Evolutionary conservation across 2,329 filamentous ascomycete species (phyloP), one percentile per base, ranked within the genome.

Genomic region (Pestalotiopsis sp.): DNA sequence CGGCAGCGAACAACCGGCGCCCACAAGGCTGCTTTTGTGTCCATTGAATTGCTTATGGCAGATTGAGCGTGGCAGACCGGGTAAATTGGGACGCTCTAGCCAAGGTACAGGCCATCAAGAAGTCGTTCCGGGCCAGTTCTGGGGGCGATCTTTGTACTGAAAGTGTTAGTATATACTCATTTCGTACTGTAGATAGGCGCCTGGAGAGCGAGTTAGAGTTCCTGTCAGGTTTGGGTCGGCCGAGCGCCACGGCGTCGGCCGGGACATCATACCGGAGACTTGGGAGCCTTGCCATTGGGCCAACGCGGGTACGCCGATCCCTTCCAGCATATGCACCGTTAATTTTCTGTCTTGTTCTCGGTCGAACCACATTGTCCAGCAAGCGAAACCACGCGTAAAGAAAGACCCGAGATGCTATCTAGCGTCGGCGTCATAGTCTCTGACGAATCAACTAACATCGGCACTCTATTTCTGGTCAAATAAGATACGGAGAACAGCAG

Each of bases 1-100:
- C 75, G 76, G 76, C 67, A 77, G 68, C 70, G 75, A 70, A 75
- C 74, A 72, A 75, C 70, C 69, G 69, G 74, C 64, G 69, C 70
- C 66, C 69, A 69, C 71, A 73, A 69, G 76, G 72, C 73, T 72
- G 72, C 66, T 58, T 66, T 68, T 69, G 66, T 39, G 14, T 69
- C 66, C 63, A 56, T 56, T 72, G 66, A 68, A 36, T n/a, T 36
- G 27, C n/a, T 31, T 39, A 36, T 72, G 64, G 72, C 73, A 73
- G 72, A 72, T 68, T 62, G 70, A 65, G 25, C 41, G 12, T 14
- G 17, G 20, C 4, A 25, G n/a, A 39, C n/a, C 41, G n/a, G 27
- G 41, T 36, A 12, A 20, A 38, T 17, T 64, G 20, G 62, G n/a
- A 52, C 14, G 9, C n/a, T 20, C 23, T 20, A 52, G 17, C 17